Evolutionary conservation across 176 grass and related monocot species (phyloP).

Genomic region (Carex kokanica): DNA sequence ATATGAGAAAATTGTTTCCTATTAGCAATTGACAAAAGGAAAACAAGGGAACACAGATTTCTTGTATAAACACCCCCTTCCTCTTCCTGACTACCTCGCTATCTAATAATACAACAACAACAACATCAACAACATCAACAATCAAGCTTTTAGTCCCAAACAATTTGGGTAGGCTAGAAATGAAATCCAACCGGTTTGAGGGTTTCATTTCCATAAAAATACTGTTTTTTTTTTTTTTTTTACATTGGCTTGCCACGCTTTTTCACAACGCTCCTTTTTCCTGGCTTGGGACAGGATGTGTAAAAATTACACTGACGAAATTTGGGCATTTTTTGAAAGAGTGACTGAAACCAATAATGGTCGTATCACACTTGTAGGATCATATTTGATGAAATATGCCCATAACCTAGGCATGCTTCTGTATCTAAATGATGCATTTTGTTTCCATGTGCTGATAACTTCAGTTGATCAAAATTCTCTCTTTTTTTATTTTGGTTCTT

Average conservation of each 20-base stretch:
- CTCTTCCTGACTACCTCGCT: no score
- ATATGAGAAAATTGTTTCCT: no score
- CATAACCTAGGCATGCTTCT: neutral
- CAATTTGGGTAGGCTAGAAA: no score
- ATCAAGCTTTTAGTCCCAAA: no score
- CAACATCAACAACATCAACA: no score
- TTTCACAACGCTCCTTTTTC: no score
- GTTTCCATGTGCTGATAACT: neutral
- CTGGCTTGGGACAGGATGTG: no score
- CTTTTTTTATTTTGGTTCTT: neutral
- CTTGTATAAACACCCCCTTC: neutral
- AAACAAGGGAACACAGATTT: neutral
- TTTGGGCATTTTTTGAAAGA: neutral
- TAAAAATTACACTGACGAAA: fast-evolving
- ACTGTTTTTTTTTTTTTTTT: no score
- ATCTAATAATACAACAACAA: no score
- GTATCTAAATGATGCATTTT: neutral
- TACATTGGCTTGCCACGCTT: no score
- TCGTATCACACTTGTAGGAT: neutral
- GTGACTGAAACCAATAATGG: neutral
- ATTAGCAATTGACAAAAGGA: neutral
- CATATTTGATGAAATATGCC: neutral
- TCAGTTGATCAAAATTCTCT: neutral
- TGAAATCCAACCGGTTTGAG: no score
- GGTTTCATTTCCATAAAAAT: no score